These are phyloP conservation scores for Cyberlindnera lachancei DNA, from an alignment of 805 yeast genomes.

Conservation along the genomic window DNA sequence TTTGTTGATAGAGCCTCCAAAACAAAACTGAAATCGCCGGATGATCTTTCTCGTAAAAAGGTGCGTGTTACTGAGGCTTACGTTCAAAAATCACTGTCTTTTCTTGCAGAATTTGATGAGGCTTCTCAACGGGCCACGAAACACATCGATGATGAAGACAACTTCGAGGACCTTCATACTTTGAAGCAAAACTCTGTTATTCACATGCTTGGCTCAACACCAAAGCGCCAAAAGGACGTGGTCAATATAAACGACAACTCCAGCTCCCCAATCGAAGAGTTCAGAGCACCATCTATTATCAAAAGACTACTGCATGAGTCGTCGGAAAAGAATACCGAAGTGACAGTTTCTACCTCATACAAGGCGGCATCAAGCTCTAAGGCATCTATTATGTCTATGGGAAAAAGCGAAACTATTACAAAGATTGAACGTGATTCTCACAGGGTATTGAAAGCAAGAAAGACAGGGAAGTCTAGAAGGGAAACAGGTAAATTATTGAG, in stretches of 20 bases:
- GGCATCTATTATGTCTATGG: slow-evolving; percentile 49
- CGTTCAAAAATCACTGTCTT: slow-evolving; percentile 50
- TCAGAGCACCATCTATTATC: slow-evolving; percentile 33
- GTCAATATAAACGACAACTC: slow-evolving; percentile 16
- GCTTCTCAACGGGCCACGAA: slow-evolving; percentile 4
- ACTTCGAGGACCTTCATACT: slow-evolving; percentile 35
- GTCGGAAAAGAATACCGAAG: slow-evolving; percentile 34
- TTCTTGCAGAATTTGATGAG: slow-evolving; percentile 32
- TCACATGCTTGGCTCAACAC: slow-evolving; percentile 25
- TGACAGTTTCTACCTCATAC: slow-evolving; percentile 45
- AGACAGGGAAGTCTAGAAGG: slow-evolving; percentile 10
- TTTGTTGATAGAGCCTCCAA: slow-evolving; percentile 19
- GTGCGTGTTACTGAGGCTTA: slow-evolving; percentile 43
- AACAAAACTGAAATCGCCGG: slow-evolving; percentile 9
- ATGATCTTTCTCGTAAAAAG: slow-evolving; percentile 16
- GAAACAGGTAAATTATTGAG: too few relatives aligned
- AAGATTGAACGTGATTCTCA: slow-evolving; percentile 10
- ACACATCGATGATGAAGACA: slow-evolving; percentile 27
- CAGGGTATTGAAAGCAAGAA: slow-evolving; percentile 21
- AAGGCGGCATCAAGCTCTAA: slow-evolving; percentile 48
- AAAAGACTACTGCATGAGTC: slow-evolving; percentile 36
- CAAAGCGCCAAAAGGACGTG: slow-evolving; percentile 12
- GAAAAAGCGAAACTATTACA: slow-evolving; percentile 9
- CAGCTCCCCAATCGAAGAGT: slow-evolving; percentile 17
- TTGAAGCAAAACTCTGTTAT: slow-evolving; percentile 38